Evolutionary conservation across 768 basidiomycete genomes (phyloP).

Genomic region (Suillus alpinus): DNA sequence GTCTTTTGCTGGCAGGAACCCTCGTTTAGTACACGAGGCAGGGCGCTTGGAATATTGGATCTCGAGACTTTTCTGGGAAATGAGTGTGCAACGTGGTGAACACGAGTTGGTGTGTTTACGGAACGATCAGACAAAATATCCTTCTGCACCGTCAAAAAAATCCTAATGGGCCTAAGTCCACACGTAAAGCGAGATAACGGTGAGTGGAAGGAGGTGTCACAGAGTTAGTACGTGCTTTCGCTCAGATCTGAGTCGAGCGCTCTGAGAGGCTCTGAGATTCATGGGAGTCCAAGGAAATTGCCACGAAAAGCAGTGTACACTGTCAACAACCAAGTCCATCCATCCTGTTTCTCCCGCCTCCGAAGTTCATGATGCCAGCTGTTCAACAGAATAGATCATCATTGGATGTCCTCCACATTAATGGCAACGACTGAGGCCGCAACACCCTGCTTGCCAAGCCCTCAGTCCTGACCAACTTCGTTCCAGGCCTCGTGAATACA

Average conservation of each 20-base stretch:
- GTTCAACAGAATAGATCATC: not conserved
- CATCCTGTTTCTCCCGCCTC: not conserved
- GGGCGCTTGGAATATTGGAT: conserved; percentile 30
- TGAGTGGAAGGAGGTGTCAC: not conserved
- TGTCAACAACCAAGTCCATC: not conserved
- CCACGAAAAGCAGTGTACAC: not conserved
- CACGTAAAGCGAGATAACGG: conserved; percentile 1
- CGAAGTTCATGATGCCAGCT: not conserved
- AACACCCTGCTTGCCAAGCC: not conserved
- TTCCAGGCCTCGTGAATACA: not conserved
- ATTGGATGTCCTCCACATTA: not conserved
- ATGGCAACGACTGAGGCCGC: not conserved
- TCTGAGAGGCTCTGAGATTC: not conserved
- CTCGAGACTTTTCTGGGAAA: conserved; percentile 25
- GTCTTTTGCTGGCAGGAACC: conserved; percentile 35
- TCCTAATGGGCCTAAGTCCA: not conserved
- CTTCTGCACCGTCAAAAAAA: not conserved
- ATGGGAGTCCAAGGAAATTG: not conserved
- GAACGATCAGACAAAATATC: conserved; percentile 14
- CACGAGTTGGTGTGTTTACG: conserved; percentile 59
- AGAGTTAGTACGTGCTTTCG: not conserved
- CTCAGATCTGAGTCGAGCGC: not conserved
- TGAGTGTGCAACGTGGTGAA: conserved; percentile 66
- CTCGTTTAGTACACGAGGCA: conserved; percentile 67
- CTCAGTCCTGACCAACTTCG: not conserved